Conservation (phyloP, 345 rosid genomes). For the Cardamine occulta region DNA sequence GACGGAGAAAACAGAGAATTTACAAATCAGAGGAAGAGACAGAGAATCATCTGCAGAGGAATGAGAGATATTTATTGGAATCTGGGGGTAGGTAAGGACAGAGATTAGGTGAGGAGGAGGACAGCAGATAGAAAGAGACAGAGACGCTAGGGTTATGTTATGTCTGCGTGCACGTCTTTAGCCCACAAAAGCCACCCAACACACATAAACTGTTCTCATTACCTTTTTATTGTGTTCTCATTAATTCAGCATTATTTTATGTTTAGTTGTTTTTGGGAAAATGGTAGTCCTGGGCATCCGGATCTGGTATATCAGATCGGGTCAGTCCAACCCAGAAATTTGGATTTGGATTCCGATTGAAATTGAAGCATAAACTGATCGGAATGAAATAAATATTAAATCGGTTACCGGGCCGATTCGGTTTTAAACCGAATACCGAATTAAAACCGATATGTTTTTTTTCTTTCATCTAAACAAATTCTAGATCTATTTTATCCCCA, state of each 20-base stretch:
- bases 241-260: not conserved
- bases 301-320: too few species aligned
- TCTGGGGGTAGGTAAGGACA: constrained; percentile 37
- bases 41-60: not conserved
- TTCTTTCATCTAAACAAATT: too few species aligned
- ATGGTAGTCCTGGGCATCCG: not conserved
- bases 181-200: constrained; percentile 35
- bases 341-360: too few species aligned
- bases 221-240: not conserved
- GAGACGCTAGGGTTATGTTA: constrained; percentile 22
- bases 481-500: too few species aligned
- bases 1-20: constrained; percentile 31
- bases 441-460: too few species aligned
- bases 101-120: constrained; percentile 10
- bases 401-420: too few species aligned
- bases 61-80: not conserved
- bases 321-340: too few species aligned
- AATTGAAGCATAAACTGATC: too few species aligned
- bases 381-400: too few species aligned
- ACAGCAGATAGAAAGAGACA: not conserved
- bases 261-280: not conserved
- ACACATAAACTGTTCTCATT: not conserved
- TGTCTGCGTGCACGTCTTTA: constrained; percentile 41
- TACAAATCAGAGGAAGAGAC: constrained; percentile 10
- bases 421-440: too few species aligned